Evolutionary conservation across 148 eudicot species (phyloP).

Genomic region (Cornus kousa): DNA sequence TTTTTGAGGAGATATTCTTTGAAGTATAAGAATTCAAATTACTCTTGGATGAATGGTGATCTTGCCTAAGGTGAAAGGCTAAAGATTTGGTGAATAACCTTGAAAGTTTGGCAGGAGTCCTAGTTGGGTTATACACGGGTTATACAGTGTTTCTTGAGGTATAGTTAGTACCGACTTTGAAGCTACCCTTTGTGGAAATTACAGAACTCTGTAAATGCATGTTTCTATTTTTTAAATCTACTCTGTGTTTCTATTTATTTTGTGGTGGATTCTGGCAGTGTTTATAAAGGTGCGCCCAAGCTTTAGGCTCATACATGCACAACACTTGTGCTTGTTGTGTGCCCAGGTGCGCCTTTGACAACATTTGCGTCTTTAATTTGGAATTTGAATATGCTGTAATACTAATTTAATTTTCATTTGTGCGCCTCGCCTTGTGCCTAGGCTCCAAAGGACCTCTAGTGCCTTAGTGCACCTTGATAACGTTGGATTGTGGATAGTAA

Average conservation of each 20-base stretch:
- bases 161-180: constrained; percentile 1
- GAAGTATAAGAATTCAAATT: background rate
- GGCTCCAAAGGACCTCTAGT: too few species aligned
- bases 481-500: too few species aligned
- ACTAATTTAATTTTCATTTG: too few species aligned
- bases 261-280: background rate
- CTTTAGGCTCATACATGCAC: too few species aligned
- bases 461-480: too few species aligned
- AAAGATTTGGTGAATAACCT: background rate
- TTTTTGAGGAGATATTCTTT: background rate
- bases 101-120: background rate
- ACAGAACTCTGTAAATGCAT: background rate
- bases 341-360: too few species aligned
- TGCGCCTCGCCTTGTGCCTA: too few species aligned
- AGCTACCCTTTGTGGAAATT: background rate
- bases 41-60: background rate
- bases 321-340: too few species aligned
- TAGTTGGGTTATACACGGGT: background rate
- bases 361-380: too few species aligned
- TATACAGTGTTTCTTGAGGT: background rate
- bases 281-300: too few species aligned
- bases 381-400: too few species aligned
- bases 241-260: background rate
- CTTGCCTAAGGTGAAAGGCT: background rate
- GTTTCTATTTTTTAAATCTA: too few species aligned